Evolutionary conservation across 1,139 yeast genomes (phyloP).

Genomic region (Candida mesenterica): DNA sequence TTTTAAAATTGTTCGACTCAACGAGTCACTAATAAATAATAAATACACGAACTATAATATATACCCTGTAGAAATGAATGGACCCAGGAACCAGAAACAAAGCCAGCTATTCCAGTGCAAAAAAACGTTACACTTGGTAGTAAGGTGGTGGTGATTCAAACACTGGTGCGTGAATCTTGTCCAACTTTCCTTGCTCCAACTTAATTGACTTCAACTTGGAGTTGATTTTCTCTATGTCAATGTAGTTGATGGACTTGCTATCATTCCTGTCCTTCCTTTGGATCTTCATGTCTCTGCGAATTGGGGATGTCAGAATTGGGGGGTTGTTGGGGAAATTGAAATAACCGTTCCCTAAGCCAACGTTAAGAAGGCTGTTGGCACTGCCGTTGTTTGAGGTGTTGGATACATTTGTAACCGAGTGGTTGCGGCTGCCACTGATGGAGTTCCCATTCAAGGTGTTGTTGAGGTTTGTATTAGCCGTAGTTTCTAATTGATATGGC

Average conservation of each 20-base stretch:
- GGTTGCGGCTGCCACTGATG: too few species aligned
- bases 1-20: too few species aligned
- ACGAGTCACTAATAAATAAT: too few species aligned
- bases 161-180: constrained; percentile 5
- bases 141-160: constrained; percentile 18
- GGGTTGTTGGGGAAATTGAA: constrained; percentile 28
- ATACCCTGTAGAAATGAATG: too few species aligned
- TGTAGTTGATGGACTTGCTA: constrained; percentile 31
- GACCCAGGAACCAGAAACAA: not conserved
- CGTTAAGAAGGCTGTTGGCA: constrained; percentile 21
- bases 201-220: constrained; percentile 18
- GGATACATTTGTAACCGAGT: not conserved
- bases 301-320: constrained; percentile 25
- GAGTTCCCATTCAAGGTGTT: too few species aligned
- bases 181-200: constrained; percentile 11
- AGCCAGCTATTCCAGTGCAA: not conserved
- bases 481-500: constrained; percentile 4
- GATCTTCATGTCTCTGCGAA: constrained; percentile 13
- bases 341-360: constrained; percentile 38
- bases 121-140: constrained; percentile 8
- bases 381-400: not conserved
- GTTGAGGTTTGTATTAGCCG: not conserved
- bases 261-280: constrained; percentile 14
- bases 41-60: too few species aligned
- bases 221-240: constrained; percentile 32